Evolutionary conservation across 1,284 basidiomycete genomes (phyloP).

Genomic region (Ustilago esculenta): DNA sequence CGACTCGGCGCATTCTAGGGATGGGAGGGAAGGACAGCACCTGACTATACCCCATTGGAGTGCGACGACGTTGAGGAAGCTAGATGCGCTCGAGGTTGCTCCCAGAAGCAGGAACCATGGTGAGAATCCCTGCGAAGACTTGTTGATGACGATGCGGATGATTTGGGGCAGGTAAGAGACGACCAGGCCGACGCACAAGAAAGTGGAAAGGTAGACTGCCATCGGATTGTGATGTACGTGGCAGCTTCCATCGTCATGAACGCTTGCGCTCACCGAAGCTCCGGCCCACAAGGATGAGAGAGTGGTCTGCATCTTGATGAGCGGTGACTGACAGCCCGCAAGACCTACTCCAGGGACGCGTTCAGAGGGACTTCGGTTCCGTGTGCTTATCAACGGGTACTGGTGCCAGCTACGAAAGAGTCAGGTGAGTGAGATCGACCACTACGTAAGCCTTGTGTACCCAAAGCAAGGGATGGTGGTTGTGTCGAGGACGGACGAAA

Average conservation of each 20-base stretch:
- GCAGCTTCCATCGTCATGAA: conserved; percentile 42
- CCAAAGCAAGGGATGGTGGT: too few species aligned
- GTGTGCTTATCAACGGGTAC: too few species aligned
- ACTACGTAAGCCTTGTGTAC: too few species aligned
- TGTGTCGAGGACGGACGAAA: too few species aligned
- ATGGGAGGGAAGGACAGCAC: conserved; percentile 74
- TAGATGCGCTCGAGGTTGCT: conserved; percentile 72
- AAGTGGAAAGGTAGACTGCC: conserved; percentile 77
- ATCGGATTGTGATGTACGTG: conserved; percentile 75
- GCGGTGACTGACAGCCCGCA: not conserved
- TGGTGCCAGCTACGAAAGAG: too few species aligned
- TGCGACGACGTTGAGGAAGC: conserved; percentile 72
- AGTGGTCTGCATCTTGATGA: conserved; percentile 25
- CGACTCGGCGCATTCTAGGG: conserved; percentile 77
- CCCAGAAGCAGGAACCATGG: conserved; percentile 94
- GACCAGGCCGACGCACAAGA: conserved; percentile 81
- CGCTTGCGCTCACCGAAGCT: conserved; percentile 13
- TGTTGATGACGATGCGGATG: conserved; percentile 71
- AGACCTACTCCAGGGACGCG: too few species aligned
- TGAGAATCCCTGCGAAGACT: conserved; percentile 86
- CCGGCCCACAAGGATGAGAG: conserved; percentile 33
- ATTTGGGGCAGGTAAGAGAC: conserved; percentile 91
- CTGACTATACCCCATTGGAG: conserved; percentile 86
- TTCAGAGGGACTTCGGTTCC: too few species aligned
- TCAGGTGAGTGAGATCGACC: too few species aligned